Percentiles rank a stretch among this genome's conserved stretches.
phyloP scores from a whole-genome alignment of 306 rosid species.

The Ammopiptanthus mongolicus region DNA sequence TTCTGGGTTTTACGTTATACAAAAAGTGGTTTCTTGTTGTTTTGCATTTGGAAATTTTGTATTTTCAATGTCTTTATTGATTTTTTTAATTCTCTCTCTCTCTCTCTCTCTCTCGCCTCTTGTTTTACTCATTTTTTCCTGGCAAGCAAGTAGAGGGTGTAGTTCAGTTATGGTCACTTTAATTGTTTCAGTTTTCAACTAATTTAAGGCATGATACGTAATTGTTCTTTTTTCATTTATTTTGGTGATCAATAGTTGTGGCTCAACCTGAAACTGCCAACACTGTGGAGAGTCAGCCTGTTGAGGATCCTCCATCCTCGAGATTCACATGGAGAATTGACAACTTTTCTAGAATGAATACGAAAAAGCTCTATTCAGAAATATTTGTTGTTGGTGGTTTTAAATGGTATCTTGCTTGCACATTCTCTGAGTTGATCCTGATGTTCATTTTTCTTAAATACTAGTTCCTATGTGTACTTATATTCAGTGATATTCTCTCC shows the following conservation, averaged over 20 bases:
- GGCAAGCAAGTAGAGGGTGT: not conserved
- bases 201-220: conserved; percentile 8
- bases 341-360: conserved; percentile 65
- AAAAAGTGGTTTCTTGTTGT: not conserved
- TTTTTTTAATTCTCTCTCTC: not conserved
- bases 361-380: conserved; percentile 75
- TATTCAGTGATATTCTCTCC: conserved; percentile 1
- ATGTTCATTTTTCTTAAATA: not conserved
- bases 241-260: conserved; percentile 42
- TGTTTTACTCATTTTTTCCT: not conserved
- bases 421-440: not conserved
- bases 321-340: conserved; percentile 84
- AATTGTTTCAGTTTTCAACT: not conserved
- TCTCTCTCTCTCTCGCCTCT: not conserved
- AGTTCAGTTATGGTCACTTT: not conserved
- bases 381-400: conserved; percentile 63
- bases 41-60: conserved; percentile 13
- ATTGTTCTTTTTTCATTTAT: conserved; percentile 12
- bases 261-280: conserved; percentile 64
- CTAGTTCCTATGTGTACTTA: not conserved
- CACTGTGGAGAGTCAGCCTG: conserved; percentile 69
- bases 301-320: conserved; percentile 68
- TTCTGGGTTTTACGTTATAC: conserved; percentile 13
- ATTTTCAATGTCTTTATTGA: conserved; percentile 6
- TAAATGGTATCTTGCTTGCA: conserved; percentile 59